A percentile compares a stretch with the other conserved stretches of the same genome.
These are phyloP conservation scores for Candida boleticola DNA, from an alignment of 805 yeast genomes.

Conservation along the genomic window DNA sequence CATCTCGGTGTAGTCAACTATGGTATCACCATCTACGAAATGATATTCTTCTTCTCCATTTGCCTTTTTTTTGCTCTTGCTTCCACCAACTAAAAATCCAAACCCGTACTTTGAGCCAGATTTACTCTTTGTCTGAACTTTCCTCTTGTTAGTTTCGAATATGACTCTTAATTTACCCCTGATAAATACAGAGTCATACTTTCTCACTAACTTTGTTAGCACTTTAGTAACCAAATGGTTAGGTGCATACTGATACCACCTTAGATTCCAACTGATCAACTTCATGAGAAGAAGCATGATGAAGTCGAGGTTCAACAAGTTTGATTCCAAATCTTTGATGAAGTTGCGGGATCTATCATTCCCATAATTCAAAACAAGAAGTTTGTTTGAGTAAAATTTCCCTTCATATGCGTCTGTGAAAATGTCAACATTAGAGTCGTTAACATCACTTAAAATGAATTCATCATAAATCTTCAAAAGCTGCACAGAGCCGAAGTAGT, in stretches of 20 bases:
- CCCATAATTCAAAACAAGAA: constrained; percentile 24
- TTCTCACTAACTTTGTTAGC: constrained; percentile 39
- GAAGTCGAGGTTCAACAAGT: constrained; percentile 32
- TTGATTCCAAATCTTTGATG: constrained; percentile 21
- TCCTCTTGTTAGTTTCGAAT: constrained; percentile 28
- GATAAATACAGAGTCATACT: constrained; percentile 41
- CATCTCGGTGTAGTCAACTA: constrained; percentile 28
- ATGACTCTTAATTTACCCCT: constrained; percentile 39
- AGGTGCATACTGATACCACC: constrained; percentile 64
- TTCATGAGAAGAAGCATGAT: constrained; percentile 40
- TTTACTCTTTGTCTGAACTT: background rate
- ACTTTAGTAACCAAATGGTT: constrained; percentile 39
- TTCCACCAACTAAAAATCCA: constrained; percentile 6
- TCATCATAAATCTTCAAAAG: constrained; percentile 49
- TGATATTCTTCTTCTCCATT: constrained; percentile 13
- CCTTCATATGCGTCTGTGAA: constrained; percentile 27
- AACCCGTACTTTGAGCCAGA: background rate
- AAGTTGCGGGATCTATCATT: constrained; percentile 20
- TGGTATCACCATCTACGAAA: constrained; percentile 30
- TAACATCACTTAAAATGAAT: constrained; percentile 34
- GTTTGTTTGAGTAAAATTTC: constrained; percentile 29
- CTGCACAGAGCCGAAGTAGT: constrained; percentile 53
- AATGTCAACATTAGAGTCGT: constrained; percentile 29
- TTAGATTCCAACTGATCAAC: constrained; percentile 56
- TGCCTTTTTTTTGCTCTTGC: constrained; percentile 8